These are phyloP conservation scores for Macadamia integrifolia DNA, from an alignment of 164 flowering plant species.

Conservation along the genomic window DNA sequence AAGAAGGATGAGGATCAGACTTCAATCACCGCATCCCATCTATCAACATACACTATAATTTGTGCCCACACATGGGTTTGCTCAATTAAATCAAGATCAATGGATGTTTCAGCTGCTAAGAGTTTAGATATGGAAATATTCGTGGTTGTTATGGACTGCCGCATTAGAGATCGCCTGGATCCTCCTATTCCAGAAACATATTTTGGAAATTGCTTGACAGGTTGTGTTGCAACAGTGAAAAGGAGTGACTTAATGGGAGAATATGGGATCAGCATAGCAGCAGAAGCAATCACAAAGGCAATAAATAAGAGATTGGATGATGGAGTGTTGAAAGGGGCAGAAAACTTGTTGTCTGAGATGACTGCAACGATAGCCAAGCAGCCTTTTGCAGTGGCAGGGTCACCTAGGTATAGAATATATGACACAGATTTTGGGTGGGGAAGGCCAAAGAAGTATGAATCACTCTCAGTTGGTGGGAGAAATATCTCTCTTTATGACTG, in stretches of 20 bases:
- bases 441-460: background rate
- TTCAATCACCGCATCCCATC: background rate
- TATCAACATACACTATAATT: slow-evolving; percentile 23
- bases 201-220: slow-evolving; percentile 27
- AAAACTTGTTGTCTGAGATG: background rate
- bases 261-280: slow-evolving; percentile 12
- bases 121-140: background rate
- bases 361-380: background rate
- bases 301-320: slow-evolving; percentile 3
- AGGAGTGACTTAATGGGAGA: slow-evolving; percentile 13
- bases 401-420: background rate
- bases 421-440: too few relatives aligned
- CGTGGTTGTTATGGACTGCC: slow-evolving; percentile 16
- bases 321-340: background rate
- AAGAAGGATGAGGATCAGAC: background rate
- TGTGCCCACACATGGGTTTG: slow-evolving; percentile 29
- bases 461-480: background rate
- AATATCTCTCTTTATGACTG: background rate
- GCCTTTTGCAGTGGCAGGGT: background rate
- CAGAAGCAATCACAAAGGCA: background rate
- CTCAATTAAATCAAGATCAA: slow-evolving; percentile 9
- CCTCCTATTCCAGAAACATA: slow-evolving; percentile 22
- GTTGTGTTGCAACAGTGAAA: background rate
- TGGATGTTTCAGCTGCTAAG: too few relatives aligned
- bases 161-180: slow-evolving; percentile 14